phyloP scores from a whole-genome alignment of 345 rosid genomes.

The Conringia planisiliqua region DNA sequence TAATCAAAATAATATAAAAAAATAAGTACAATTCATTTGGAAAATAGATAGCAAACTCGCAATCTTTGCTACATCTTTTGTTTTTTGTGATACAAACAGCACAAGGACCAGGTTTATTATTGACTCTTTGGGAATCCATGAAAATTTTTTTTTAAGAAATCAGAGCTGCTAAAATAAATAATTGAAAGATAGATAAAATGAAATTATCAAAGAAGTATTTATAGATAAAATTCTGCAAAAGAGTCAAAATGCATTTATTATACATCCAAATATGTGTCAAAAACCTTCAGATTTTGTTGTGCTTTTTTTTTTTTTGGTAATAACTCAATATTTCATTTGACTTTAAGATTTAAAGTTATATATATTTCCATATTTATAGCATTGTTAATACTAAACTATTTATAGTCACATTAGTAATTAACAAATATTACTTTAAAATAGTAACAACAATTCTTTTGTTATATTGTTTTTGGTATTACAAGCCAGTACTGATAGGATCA shows the following conservation, averaged over 20 bases:
- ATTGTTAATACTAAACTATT: too few species aligned
- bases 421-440: too few species aligned
- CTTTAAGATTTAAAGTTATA: too few species aligned
- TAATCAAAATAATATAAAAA: not conserved
- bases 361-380: too few species aligned
- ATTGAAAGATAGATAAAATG: not conserved
- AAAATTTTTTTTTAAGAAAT: not conserved
- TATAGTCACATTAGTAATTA: too few species aligned
- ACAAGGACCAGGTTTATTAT: not conserved
- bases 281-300: too few species aligned
- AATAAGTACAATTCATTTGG: not conserved
- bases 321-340: too few species aligned
- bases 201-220: not conserved
- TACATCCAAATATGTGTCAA: not conserved
- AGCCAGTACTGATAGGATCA: too few species aligned
- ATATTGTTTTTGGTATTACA: too few species aligned
- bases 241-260: not conserved
- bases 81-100: not conserved
- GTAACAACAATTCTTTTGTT: too few species aligned
- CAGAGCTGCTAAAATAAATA: not conserved
- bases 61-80: not conserved
- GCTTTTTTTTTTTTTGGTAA: too few species aligned
- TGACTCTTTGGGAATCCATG: not conserved
- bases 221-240: not conserved
- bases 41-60: not conserved